Evolutionary conservation across 2,329 filamentous ascomycete species (phyloP), one percentile per base, ranked within the genome.

Genomic region (Myriosclerotinia scirpicola): DNA sequence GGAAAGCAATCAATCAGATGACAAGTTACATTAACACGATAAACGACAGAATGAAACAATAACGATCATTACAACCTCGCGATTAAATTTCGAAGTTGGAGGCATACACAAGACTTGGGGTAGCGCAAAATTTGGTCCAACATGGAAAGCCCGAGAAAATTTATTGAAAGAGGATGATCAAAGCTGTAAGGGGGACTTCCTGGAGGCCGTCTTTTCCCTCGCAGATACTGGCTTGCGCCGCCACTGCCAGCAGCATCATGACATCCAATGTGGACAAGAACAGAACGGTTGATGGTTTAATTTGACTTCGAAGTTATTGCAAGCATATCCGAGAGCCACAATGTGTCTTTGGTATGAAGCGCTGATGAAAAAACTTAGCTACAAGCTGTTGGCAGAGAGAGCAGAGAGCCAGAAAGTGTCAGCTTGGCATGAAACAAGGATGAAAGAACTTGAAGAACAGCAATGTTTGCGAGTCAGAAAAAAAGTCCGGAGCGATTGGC

Each of bases 251-350:
- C 84, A 92, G 88, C 88, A 97, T 98, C 88, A 97, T 97, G 88
- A 97, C 97, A 88, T 99, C 98, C 85, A 94, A 98, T 80, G 88
- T 99, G 76, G 94, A 98, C 92, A 98, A 98, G 93, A 98, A 34
- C 30, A 34, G 30, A 34, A 34, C 4, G 30, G 30, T 5, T 34
- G 4, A 34, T 5, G 30, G 6, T 5, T 34, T 34, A 5, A 34
- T 6, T 4, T 5, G 30, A 34, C 5, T 5, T 34, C 30, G 30
- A 34, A 34, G 30, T 34, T 34, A 34, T 34, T 34, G 4, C 30
- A 34, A 34, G 30, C 2, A 34, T 1, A 34, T 5, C 30, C 3
- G 30, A 34, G 30, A 6, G 30, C 30, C 30, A 34, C 2, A 34
- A 6, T 34, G 30, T 34, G 30, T 34, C 4, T 5, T 34, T 34